A percentile compares a stretch with the other conserved stretches of the same genome.
Conservation (phyloP, 208 protist species). For the Blechomonas ayalai region DNA sequence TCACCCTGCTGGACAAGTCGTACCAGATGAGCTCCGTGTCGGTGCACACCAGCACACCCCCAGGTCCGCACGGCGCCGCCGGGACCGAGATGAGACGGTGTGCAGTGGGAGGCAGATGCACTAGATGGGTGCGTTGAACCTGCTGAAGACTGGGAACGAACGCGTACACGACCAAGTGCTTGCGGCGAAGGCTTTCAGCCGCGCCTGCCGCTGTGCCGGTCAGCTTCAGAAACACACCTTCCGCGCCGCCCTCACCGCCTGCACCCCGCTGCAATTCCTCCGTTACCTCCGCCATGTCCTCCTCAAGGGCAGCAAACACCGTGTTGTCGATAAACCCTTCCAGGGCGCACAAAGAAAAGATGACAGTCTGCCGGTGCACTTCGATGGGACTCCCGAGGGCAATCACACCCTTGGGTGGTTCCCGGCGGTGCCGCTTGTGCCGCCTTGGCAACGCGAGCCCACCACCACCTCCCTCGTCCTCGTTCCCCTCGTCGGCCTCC, state of each 20-base stretch:
- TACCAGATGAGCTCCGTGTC: conserved; percentile 94
- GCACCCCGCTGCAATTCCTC: conserved; percentile 1
- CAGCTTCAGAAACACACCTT: conserved; percentile 19
- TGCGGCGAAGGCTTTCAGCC: conserved; percentile 12
- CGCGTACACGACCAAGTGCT: conserved; percentile 95
- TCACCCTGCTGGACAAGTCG: conserved; percentile 49
- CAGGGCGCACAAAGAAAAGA: conserved; percentile 60
- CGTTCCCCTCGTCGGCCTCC: conserved; percentile 6
- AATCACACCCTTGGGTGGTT: conserved; percentile 30
- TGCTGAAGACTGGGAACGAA: conserved; percentile 97
- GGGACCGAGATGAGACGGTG: conserved; percentile 90
- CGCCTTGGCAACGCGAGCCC: not conserved
- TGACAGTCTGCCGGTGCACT: conserved; percentile 60
- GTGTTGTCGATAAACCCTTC: conserved; percentile 55
- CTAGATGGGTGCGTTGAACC: conserved; percentile 94
- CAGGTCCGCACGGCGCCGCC: conserved; percentile 84
- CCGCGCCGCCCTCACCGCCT: not conserved
- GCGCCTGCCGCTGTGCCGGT: not conserved
- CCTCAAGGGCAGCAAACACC: conserved; percentile 68
- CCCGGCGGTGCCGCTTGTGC: conserved; percentile 3
- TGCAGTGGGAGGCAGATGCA: conserved; percentile 85
- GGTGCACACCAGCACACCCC: conserved; percentile 96
- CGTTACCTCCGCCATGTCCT: conserved; percentile 51
- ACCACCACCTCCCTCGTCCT: conserved; percentile 11
- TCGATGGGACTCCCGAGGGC: conserved; percentile 59